Evolutionary conservation across 1,284 basidiomycete genomes (phyloP).

Genomic region (Microstroma glucosiphilum): DNA sequence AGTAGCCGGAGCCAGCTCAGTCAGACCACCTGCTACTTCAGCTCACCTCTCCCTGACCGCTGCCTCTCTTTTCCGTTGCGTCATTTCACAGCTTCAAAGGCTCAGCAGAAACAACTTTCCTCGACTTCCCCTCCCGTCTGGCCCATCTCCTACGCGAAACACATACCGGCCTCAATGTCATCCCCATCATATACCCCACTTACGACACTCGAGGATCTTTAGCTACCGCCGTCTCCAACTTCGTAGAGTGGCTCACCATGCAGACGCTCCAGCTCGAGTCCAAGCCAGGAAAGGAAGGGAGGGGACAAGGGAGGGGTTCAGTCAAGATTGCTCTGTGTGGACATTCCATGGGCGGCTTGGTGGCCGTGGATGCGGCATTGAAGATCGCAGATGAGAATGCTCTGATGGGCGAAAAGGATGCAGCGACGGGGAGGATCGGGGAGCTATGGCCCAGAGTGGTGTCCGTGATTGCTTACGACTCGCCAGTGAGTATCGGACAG

Average conservation of each 20-base stretch:
- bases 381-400: conserved; percentile 62
- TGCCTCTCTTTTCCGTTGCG: no score
- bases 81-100: conserved; percentile 68
- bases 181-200: conserved; percentile 75
- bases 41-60: conserved; percentile 10
- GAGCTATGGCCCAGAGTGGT: conserved; percentile 77
- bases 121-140: conserved; percentile 67
- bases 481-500: conserved; percentile 55
- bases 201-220: conserved; percentile 65
- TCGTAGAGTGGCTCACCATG: conserved; percentile 51
- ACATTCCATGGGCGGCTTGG: conserved; percentile 59
- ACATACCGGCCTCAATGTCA: conserved; percentile 58
- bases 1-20: background rate
- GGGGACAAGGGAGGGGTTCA: conserved; percentile 28
- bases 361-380: conserved; percentile 75
- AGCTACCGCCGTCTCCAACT: conserved; percentile 26
- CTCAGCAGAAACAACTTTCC: conserved; percentile 66
- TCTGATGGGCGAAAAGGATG: conserved; percentile 54
- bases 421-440: background rate
- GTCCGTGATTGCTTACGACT: conserved; percentile 79
- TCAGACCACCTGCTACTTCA: background rate
- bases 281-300: conserved; percentile 25
- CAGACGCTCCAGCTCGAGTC: conserved; percentile 80
- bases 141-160: conserved; percentile 63
- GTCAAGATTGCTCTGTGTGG: conserved; percentile 75